Base-by-base conservation (phyloP, 2,329 filamentous ascomycete species). In the Fusarium begoniae region DNA sequence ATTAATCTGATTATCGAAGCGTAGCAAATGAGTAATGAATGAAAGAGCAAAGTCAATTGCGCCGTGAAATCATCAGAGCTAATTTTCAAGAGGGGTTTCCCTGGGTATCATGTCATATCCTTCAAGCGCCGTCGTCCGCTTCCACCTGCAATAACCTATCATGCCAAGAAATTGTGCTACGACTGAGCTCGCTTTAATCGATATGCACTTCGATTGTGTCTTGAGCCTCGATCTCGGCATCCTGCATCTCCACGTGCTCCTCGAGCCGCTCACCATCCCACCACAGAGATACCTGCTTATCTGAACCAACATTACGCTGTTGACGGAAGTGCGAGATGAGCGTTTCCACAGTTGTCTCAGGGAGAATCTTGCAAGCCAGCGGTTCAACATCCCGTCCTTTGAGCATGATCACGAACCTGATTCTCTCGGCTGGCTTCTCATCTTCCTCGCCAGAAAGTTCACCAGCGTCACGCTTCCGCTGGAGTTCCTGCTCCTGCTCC, bases 201-300 rank as follows among this genome's bases (percentile, higher is more conserved):
- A 63, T 38, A 73, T 92, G 87, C 28, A 96, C 92, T 81, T 97
- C 94, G 40, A 97, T 84, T 35, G 88, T 87, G 80, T 96, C 93
- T 84, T 91, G 87, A 77, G 97, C 92, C 51, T 90, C 90, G 45
- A 97, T 89, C 24, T 94, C 94, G 6, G 91, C 88, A 41, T 93
- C 90, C 50, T 85, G 85, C 51, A 96, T 86, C 5, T 87, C 88
- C 37, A 84, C 83, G 4, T 90, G 85, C 24, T 89, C 87, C 20
- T 91, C 88, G 35, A 97, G 83, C 53, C 85, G 84, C 57, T 95
- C 94, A 20, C 94, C 94, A 75, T 97, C 94, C 81, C 94, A 95
- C 74, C 87, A 85, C 17, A 97, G 83, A 43, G 87, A 86, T 7
- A 96, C 83, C 1, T 86, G 81, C 73, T 86, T 87, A 9, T 87